Base-by-base conservation (phyloP, 306 rosid species). In the Corylus avellana region DNA sequence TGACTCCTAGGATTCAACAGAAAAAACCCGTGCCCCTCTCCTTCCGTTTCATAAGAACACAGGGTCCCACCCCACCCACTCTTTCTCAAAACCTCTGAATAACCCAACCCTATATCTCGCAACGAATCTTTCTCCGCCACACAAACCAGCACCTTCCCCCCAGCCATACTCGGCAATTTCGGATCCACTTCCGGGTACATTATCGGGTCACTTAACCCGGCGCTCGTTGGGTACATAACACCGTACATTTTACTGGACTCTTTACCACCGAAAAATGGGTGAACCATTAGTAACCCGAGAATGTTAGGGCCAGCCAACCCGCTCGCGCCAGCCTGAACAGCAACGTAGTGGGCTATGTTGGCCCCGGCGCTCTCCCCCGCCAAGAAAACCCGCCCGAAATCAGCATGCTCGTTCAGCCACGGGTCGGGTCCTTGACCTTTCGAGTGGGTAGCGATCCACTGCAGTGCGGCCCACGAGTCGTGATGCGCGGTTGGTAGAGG, bases 351-450 rank as follows among this genome's bases (percentile, higher is more conserved):
- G 2, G 82, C 50, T 5, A 82, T 82, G 56, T 73, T 78, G 25
- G 86, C 79, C 8, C 82, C 86, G 1, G 82, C 79, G 10, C 86
- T 82, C 70, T 75, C 86, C 0, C 82, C 82, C 29, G 56, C 58
- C 50, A 82, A 6, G 75, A 78, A 82, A 53, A 82, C 82, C 79
- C 79, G 47, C 13, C 46, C 54, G 18, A 82, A 71, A 57, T 82
- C 79, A 11, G 57, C 79, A 25, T 73, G 39, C 54, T 73, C 55
- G 82, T 73, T 82, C 16, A 82, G 29, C 85, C 79, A 82, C 2
- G 72, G 72, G 5, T 82, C 85, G 29, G 85, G 76, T 48, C 82
- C 82, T 35, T 68, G 20, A 8, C 76, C 67, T 4, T 70, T n/a
- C 0, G 73, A 50, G 66, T 82, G 82, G 20, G 72, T 18, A 12